Conservation (phyloP, 805 yeast species). For the Hanseniaspora guilliermondii region DNA sequence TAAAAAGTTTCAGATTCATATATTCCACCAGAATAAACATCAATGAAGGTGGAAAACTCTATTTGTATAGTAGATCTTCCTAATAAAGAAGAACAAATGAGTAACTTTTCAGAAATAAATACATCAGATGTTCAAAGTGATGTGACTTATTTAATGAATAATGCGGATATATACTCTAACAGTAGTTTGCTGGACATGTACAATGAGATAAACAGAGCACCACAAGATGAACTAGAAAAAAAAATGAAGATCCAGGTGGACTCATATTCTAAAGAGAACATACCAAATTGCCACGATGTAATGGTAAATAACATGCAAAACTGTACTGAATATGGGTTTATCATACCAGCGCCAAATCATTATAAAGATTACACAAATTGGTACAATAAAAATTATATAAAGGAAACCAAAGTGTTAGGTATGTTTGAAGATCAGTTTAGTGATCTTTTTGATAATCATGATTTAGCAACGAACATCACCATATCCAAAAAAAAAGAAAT, state of each 20-base stretch:
- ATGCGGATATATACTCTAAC: constrained; percentile 5
- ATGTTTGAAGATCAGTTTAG: constrained; percentile 6
- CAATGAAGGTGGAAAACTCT: background rate
- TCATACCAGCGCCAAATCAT: background rate
- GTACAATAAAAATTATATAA: background rate
- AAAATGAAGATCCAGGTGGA: background rate
- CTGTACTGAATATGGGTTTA: constrained; percentile 7
- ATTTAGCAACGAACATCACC: background rate
- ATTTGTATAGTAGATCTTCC: background rate
- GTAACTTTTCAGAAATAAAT: background rate
- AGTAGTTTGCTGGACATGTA: constrained; percentile 11
- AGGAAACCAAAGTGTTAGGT: background rate
- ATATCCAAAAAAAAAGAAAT: background rate
- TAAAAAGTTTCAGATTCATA: too few species aligned
- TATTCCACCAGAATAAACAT: too few species aligned
- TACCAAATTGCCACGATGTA: background rate
- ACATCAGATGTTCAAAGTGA: background rate
- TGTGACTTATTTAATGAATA: background rate
- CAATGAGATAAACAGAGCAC: background rate
- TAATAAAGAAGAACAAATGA: background rate
- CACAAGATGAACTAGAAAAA: background rate
- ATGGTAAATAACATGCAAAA: background rate
- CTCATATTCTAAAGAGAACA: background rate
- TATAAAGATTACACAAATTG: constrained; percentile 2
- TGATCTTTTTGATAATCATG: background rate